Conservation (phyloP, 2,329 filamentous ascomycete genomes). For the Venturia oleaginea region DNA sequence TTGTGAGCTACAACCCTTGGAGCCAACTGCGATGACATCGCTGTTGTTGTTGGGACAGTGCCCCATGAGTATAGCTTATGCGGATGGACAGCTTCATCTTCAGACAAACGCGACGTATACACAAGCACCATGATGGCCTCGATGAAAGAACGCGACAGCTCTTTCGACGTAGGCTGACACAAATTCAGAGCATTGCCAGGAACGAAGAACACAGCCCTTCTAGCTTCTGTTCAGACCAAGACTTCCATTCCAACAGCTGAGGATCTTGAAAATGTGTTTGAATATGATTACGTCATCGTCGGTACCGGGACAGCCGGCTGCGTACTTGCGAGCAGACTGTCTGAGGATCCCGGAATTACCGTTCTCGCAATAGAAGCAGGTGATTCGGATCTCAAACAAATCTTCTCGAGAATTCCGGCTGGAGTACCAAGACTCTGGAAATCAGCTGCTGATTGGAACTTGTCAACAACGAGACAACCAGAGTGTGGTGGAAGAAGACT, state of each 20-base stretch:
- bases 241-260: neutral
- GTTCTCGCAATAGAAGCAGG: slow-evolving; percentile 13
- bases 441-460: neutral
- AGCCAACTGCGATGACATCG: neutral
- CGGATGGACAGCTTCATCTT: neutral
- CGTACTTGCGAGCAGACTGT: slow-evolving; percentile 23
- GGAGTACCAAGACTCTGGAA: slow-evolving; percentile 1
- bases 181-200: slow-evolving; percentile 1
- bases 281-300: slow-evolving; percentile 14
- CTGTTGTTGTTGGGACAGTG: neutral
- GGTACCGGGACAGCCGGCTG: slow-evolving; percentile 21
- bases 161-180: neutral
- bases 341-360: slow-evolving; percentile 19
- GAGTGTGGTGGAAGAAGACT: neutral
- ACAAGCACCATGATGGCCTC: neutral
- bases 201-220: slow-evolving; percentile 1
- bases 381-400: slow-evolving; percentile 1
- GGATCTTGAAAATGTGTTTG: slow-evolving; percentile 7
- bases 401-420: slow-evolving; percentile 9
- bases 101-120: neutral
- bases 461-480: slow-evolving; percentile 4
- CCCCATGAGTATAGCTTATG: neutral
- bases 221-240: slow-evolving; percentile 2
- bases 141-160: neutral
- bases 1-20: neutral